A percentile compares a stretch with the other conserved stretches of the same genome.
phyloP scores from a whole-genome alignment of 2,329 filamentous ascomycete species.

The Stemphylium beticola region DNA sequence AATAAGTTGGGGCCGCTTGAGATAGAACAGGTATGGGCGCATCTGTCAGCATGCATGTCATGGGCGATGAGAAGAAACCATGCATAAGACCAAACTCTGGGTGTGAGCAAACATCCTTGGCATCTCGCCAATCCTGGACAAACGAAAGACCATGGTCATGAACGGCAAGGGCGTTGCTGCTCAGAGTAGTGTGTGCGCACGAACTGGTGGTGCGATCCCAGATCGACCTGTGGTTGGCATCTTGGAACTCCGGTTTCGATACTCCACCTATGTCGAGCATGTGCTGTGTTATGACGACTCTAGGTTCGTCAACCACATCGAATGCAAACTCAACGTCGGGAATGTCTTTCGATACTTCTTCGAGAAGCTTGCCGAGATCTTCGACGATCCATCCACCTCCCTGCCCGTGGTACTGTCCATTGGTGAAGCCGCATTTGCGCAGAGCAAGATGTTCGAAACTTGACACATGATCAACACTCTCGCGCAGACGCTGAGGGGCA shows the following conservation, averaged over 20 bases:
- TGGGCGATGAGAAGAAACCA: conserved; percentile 55
- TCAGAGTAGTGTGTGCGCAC: no score
- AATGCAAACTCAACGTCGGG: conserved; percentile 18
- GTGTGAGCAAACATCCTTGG: conserved; percentile 19
- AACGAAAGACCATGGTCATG: conserved; percentile 9
- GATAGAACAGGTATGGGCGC: conserved; percentile 57
- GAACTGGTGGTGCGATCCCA: conserved; percentile 3
- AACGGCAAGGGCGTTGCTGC: background rate
- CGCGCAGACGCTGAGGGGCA: background rate
- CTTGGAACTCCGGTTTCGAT: conserved; percentile 2
- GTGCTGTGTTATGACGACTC: conserved; percentile 9
- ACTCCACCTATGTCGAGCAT: conserved; percentile 6
- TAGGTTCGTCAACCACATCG: conserved; percentile 16
- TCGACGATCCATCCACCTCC: conserved; percentile 10
- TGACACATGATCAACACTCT: conserved; percentile 7
- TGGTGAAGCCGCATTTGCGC: conserved; percentile 10
- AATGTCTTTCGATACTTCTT: conserved; percentile 3
- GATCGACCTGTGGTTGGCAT: conserved; percentile 3
- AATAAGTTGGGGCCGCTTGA: conserved; percentile 53
- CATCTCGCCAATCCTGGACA: conserved; percentile 1
- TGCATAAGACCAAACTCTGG: conserved; percentile 52
- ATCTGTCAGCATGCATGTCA: conserved; percentile 51
- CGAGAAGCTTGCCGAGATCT: background rate
- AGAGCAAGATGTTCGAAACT: conserved; percentile 6
- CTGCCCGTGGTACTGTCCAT: conserved; percentile 4